Percentiles rank a stretch among this genome's conserved stretches.
These are phyloP conservation scores for Abrus precatorius DNA, from an alignment of 306 rosid genomes.

Conservation along the genomic window DNA sequence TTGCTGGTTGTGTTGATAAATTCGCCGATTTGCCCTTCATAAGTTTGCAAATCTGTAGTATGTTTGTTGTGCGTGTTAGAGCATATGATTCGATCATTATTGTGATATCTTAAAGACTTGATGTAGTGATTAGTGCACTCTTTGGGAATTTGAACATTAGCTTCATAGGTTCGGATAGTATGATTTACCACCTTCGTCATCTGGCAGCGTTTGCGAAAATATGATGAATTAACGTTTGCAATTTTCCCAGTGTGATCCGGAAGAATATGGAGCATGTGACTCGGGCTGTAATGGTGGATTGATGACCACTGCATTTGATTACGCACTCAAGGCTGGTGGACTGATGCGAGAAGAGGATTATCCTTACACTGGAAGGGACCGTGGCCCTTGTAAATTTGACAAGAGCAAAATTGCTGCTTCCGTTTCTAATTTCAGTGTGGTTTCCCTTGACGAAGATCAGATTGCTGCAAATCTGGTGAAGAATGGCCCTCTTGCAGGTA, in stretches of 20 bases:
- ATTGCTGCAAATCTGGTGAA: constrained; percentile 85
- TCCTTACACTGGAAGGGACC: constrained; percentile 82
- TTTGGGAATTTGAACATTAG: neutral
- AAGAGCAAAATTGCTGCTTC: constrained; percentile 70
- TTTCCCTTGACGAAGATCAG: constrained; percentile 80
- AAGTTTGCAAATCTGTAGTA: neutral
- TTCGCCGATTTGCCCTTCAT: neutral
- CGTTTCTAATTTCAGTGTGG: constrained; percentile 79
- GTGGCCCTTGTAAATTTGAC: constrained; percentile 82
- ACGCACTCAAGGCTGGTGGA: constrained; percentile 81
- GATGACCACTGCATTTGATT: constrained; percentile 85
- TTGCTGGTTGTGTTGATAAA: constrained; percentile 2
- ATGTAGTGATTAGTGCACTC: neutral
- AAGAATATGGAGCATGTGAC: constrained; percentile 70
- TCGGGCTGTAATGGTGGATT: constrained; percentile 84
- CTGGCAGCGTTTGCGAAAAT: neutral
- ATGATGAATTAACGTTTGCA: neutral
- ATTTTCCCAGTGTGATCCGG: constrained; percentile 81
- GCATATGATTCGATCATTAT: neutral
- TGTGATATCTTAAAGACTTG: neutral
- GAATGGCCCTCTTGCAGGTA: constrained; percentile 87
- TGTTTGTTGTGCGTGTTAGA: neutral
- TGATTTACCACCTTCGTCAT: neutral
- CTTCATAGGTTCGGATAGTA: neutral
- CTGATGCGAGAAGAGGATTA: constrained; percentile 75